Evolutionary conservation across 2,329 filamentous ascomycete species (phyloP).

Genomic region (Byssoonygena ceratinophila): DNA sequence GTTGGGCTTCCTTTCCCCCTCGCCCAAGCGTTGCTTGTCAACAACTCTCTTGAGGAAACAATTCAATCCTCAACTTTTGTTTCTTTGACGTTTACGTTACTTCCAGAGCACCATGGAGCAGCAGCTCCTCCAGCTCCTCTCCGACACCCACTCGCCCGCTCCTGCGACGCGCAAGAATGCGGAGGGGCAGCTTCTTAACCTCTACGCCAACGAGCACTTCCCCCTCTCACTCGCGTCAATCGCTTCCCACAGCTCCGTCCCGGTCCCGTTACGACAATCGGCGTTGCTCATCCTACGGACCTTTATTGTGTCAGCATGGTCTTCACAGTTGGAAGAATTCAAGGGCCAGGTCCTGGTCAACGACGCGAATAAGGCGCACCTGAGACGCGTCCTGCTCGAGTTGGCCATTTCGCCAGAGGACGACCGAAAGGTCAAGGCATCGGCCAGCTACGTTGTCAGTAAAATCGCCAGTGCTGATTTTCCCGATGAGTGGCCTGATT

Average conservation of each 20-base stretch:
- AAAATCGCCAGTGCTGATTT: conserved; percentile 93
- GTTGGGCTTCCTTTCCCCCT: not conserved
- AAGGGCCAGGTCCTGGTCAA: conserved; percentile 56
- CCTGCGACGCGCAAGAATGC: conserved; percentile 73
- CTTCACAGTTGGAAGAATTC: conserved; percentile 60
- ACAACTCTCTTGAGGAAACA: not conserved
- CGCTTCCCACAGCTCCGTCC: conserved; percentile 62
- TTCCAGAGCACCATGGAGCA: conserved; percentile 60
- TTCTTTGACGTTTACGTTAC: not conserved
- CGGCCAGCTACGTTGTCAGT: conserved; percentile 80
- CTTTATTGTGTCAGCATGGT: conserved; percentile 81
- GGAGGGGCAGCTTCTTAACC: conserved; percentile 67
- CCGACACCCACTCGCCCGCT: conserved; percentile 69
- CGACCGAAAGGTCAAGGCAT: conserved; percentile 76
- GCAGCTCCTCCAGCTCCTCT: conserved; percentile 77
- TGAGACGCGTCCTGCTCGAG: conserved; percentile 65
- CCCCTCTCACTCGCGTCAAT: conserved; percentile 71
- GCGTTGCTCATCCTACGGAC: conserved; percentile 69
- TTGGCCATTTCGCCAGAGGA: conserved; percentile 59
- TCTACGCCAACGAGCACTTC: conserved; percentile 59
- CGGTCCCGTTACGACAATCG: conserved; percentile 67
- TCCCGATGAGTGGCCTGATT: conserved; percentile 84
- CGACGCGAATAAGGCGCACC: conserved; percentile 60
- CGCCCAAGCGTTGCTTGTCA: not conserved
- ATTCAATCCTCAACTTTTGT: not conserved